Evolutionary conservation across 2,329 filamentous ascomycete species (phyloP).

Genomic region (Hypoxylon sp.): DNA sequence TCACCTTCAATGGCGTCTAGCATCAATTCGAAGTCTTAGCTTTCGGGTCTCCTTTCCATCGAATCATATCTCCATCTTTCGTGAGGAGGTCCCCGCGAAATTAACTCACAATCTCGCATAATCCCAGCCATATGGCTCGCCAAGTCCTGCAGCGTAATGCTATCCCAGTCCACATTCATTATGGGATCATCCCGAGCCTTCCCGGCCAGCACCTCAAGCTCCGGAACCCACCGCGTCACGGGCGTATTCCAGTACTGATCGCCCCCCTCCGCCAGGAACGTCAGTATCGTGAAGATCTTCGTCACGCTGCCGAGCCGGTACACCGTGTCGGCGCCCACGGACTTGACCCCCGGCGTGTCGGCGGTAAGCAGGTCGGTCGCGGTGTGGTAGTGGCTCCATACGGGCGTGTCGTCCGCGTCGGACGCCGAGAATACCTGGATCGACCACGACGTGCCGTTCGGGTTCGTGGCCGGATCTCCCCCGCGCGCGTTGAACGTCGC

Average conservation of each 20-base stretch:
- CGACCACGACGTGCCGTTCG: slow-evolving; percentile 53
- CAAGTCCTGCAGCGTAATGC: slow-evolving; percentile 47
- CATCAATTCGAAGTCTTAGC: slow-evolving; percentile 14
- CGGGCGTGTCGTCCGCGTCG: slow-evolving; percentile 33
- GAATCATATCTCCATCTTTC: background rate
- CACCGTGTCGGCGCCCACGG: slow-evolving; percentile 46
- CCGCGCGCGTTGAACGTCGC: slow-evolving; percentile 47
- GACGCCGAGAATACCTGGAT: slow-evolving; percentile 50
- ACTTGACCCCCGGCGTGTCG: slow-evolving; percentile 38
- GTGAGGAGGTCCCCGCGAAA: background rate
- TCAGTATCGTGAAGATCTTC: slow-evolving; percentile 51
- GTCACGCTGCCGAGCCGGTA: slow-evolving; percentile 50
- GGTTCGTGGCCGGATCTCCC: slow-evolving; percentile 42
- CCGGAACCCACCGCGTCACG: slow-evolving; percentile 47
- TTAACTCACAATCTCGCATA: slow-evolving; percentile 47
- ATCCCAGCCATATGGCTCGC: slow-evolving; percentile 51
- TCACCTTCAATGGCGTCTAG: slow-evolving; percentile 46
- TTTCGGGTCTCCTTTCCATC: background rate
- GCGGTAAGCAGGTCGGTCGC: slow-evolving; percentile 40
- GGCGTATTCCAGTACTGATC: slow-evolving; percentile 48
- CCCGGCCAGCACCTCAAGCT: slow-evolving; percentile 42
- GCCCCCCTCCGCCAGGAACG: slow-evolving; percentile 47
- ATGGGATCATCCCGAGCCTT: slow-evolving; percentile 43
- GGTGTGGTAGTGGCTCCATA: slow-evolving; percentile 50
- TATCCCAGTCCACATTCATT: slow-evolving; percentile 43